Percentiles rank a stretch among this genome's conserved stretches.
phyloP scores from a whole-genome alignment of 306 rosid genomes.

The Acacia melanoxylon region DNA sequence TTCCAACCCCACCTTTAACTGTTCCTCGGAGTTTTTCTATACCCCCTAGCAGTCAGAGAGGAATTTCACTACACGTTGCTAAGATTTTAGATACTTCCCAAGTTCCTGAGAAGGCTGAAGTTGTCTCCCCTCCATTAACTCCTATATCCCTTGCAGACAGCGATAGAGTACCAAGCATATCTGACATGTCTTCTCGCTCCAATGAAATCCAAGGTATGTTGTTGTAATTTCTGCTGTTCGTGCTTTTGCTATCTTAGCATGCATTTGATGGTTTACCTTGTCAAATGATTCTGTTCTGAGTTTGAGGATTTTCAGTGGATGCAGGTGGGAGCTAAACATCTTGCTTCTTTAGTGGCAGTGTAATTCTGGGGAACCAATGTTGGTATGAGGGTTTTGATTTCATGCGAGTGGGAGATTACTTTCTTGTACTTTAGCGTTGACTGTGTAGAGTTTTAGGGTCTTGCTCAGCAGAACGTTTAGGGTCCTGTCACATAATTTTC shows the following conservation, averaged over 20 bases:
- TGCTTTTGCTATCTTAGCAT: slow-evolving; percentile 5
- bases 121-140: slow-evolving; percentile 70
- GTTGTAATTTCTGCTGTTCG: slow-evolving; percentile 15
- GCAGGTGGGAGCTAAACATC: slow-evolving; percentile 73
- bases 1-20: slow-evolving; percentile 72
- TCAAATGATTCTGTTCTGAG: slow-evolving; percentile 36
- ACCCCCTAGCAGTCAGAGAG: slow-evolving; percentile 83
- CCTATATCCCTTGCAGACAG: slow-evolving; percentile 55
- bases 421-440: slow-evolving; percentile 24
- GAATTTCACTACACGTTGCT: slow-evolving; percentile 56
- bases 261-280: slow-evolving; percentile 21
- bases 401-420: slow-evolving; percentile 50
- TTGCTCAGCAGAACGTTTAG: slow-evolving; percentile 39
- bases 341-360: slow-evolving; percentile 23
- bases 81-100: slow-evolving; percentile 66
- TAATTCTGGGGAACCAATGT: slow-evolving; percentile 22
- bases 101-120: slow-evolving; percentile 53
- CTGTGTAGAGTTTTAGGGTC: slow-evolving; percentile 25
- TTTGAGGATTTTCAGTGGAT: slow-evolving; percentile 56
- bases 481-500: slow-evolving; percentile 32
- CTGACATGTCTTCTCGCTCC: slow-evolving; percentile 60
- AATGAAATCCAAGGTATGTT: slow-evolving; percentile 65
- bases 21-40: slow-evolving; percentile 85
- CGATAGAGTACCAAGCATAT: slow-evolving; percentile 39
- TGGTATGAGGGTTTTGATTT: slow-evolving; percentile 36